These are phyloP conservation scores for Cymbopogon flexuosus DNA, from an alignment of 202 grass and related monocot genomes.

Conservation along the genomic window DNA sequence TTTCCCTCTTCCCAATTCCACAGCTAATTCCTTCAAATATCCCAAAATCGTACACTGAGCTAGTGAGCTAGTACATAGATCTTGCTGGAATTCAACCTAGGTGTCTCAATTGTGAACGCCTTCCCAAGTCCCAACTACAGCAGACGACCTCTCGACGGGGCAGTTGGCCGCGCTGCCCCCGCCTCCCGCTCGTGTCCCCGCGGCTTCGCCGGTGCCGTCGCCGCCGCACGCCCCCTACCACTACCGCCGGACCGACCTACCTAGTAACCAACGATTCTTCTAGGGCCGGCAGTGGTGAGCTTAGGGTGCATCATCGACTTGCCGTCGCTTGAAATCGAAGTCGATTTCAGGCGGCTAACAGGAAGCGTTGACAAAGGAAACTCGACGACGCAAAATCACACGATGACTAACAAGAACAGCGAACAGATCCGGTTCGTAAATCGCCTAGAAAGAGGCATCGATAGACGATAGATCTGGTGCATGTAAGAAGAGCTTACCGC, in stretches of 20 bases:
- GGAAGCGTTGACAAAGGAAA: not conserved
- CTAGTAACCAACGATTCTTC: not conserved
- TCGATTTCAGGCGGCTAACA: not conserved
- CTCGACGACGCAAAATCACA: not conserved
- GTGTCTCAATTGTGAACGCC: not conserved
- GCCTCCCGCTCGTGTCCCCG: not conserved
- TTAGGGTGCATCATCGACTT: not conserved
- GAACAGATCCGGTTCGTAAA: not conserved
- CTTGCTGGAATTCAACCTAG: not conserved
- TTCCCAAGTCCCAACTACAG: not conserved
- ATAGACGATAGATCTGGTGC: not conserved
- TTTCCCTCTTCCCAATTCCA: not conserved
- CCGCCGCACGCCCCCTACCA: not conserved
- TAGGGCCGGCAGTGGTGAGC: not conserved
- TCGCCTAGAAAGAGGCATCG: not conserved
- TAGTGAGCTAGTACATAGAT: not conserved
- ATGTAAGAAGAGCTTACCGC: constrained; percentile 21
- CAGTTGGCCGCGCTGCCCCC: not conserved
- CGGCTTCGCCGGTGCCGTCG: not conserved
- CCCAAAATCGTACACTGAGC: not conserved
- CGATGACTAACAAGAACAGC: not conserved
- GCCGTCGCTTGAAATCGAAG: not conserved
- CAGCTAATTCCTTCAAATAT: not conserved
- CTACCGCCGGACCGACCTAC: not conserved
- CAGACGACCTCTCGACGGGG: not conserved